These are phyloP conservation scores for Acarospora socialis DNA, from an alignment of 2,329 filamentous ascomycete species.

Conservation along the genomic window DNA sequence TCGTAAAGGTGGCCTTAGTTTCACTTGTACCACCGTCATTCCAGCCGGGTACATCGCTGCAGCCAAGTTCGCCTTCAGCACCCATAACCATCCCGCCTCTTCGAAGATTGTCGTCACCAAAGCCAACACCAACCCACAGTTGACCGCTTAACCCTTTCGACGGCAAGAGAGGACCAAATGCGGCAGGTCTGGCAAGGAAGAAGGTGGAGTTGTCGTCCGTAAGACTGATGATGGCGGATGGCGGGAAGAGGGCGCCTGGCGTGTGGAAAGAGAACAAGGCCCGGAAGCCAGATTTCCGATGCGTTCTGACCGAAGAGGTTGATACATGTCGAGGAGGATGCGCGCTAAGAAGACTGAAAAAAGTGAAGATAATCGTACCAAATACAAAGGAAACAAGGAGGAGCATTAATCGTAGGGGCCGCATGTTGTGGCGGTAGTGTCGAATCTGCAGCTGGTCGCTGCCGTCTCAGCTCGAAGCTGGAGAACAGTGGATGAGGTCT, in stretches of 20 bases:
- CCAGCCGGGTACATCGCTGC: conserved; percentile 89
- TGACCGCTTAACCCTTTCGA: conserved; percentile 68
- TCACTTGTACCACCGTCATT: conserved; percentile 41
- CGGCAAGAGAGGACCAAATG: conserved; percentile 73
- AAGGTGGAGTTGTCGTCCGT: conserved; percentile 98
- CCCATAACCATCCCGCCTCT: conserved; percentile 38
- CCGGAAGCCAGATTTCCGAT: conserved; percentile 34
- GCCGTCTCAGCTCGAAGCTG: too few relatives aligned
- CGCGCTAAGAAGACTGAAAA: conserved; percentile 28
- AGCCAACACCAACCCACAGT: conserved; percentile 86
- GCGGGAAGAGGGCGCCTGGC: conserved; percentile 80
- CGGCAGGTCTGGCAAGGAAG: conserved; percentile 83
- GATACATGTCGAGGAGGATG: conserved; percentile 25
- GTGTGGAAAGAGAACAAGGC: conserved; percentile 56
- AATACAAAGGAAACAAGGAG: conserved; percentile 33
- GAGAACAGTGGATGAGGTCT: too few relatives aligned
- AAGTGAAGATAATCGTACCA: conserved; percentile 33
- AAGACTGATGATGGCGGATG: conserved; percentile 87
- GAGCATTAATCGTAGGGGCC: conserved; percentile 32
- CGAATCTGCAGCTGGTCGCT: too few relatives aligned
- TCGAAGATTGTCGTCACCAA: conserved; percentile 61
- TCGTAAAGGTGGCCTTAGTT: too few relatives aligned
- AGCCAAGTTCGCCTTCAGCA: conserved; percentile 75
- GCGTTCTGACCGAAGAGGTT: conserved; percentile 20
- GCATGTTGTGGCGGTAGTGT: conserved; percentile 30